Evolutionary conservation across 202 grass and related monocot genomes (phyloP).

Genomic region (Setaria viridis): DNA sequence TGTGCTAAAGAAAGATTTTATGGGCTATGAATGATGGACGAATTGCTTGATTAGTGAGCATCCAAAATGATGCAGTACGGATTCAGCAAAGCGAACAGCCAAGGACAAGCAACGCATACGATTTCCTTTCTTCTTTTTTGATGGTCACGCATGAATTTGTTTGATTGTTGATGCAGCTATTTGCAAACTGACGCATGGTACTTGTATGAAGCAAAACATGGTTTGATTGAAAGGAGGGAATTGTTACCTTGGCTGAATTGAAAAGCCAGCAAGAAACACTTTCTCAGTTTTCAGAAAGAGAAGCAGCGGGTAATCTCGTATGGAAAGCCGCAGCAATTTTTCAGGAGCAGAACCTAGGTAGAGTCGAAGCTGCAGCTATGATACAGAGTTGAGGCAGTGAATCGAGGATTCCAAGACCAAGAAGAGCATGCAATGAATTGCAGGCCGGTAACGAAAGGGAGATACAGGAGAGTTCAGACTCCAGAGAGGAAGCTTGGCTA

Average conservation of each 20-base stretch:
- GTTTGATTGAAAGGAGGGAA: not conserved
- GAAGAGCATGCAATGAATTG: not conserved
- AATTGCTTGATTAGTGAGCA: not conserved
- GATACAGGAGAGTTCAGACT: conserved; percentile 35
- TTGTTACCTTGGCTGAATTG: conserved; percentile 9
- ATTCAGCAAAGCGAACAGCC: conserved; percentile 34
- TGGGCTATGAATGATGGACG: not conserved
- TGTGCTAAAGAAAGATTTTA: not conserved
- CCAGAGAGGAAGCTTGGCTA: conserved; percentile 16
- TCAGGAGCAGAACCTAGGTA: not conserved
- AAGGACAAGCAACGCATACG: conserved; percentile 35
- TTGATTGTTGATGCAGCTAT: not conserved
- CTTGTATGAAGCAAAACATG: not conserved
- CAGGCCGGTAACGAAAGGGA: not conserved
- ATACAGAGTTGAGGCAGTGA: not conserved
- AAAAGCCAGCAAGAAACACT: not conserved
- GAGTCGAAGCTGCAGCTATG: not conserved
- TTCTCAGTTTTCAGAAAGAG: not conserved
- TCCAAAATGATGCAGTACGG: not conserved
- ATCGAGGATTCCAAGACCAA: too few species aligned
- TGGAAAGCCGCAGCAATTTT: not conserved
- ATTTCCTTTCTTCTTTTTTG: not conserved
- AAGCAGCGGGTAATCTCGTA: not conserved
- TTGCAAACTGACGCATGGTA: not conserved
- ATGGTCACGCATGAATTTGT: not conserved